Evolutionary conservation across 1,284 basidiomycete genomes (phyloP).

Genomic region (Athelia sp.): DNA sequence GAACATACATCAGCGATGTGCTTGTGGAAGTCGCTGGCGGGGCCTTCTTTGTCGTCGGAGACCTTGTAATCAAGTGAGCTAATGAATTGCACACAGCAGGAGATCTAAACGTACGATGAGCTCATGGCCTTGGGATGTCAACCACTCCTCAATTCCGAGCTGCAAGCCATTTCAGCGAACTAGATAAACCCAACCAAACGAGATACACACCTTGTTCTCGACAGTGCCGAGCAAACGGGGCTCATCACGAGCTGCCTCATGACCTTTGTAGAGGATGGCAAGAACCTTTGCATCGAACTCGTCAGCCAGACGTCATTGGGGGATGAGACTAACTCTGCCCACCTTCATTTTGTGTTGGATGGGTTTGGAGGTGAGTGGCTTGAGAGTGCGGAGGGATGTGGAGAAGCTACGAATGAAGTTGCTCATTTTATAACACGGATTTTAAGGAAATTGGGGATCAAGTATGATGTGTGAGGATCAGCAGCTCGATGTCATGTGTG

Average conservation of each 20-base stretch:
- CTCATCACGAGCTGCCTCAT: slow-evolving; percentile 72
- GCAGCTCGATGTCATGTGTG: no score
- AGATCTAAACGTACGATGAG: slow-evolving; percentile 40
- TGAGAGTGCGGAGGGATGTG: no score
- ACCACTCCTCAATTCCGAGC: slow-evolving; percentile 72
- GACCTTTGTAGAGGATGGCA: slow-evolving; percentile 78
- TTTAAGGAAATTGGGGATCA: no score
- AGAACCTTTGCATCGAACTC: slow-evolving; percentile 52
- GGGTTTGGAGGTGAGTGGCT: no score
- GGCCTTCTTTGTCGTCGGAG: slow-evolving; percentile 85
- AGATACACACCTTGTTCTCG: slow-evolving; percentile 71
- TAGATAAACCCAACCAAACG: neutral
- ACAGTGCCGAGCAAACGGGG: slow-evolving; percentile 84
- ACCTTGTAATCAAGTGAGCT: slow-evolving; percentile 41
- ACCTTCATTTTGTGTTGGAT: no score
- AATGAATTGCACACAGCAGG: neutral
- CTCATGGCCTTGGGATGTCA: slow-evolving; percentile 76
- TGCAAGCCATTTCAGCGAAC: slow-evolving; percentile 20
- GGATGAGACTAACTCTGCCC: no score
- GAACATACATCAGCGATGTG: slow-evolving; percentile 76
- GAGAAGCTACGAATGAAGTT: no score
- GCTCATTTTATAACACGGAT: no score
- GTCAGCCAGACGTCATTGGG: neutral
- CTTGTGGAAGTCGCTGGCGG: slow-evolving; percentile 83
- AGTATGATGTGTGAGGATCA: no score